These are phyloP conservation scores for Fusarium neocosmosporiellum DNA, from an alignment of 2,329 filamentous ascomycete genomes.

Conservation along the genomic window DNA sequence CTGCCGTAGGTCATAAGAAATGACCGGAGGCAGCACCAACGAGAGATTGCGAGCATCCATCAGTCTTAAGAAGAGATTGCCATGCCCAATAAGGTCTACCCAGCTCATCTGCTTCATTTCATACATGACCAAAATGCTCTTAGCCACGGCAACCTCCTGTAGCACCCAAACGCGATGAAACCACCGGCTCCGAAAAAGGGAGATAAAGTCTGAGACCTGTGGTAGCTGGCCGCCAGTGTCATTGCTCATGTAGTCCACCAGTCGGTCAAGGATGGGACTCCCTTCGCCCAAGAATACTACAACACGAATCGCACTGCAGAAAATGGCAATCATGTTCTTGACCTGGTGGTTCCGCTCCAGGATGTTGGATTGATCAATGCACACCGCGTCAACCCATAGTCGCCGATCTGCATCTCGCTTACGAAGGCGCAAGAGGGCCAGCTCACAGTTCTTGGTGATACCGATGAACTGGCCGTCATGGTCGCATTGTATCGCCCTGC, in stretches of 20 bases:
- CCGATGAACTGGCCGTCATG: neutral
- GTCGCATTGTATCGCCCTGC: neutral
- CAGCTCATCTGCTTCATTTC: neutral
- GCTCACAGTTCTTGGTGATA: neutral
- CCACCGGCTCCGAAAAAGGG: neutral
- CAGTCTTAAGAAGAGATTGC: neutral
- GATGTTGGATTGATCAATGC: neutral
- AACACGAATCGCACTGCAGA: neutral
- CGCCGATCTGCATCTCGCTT: neutral
- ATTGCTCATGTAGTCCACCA: neutral
- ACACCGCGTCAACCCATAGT: neutral
- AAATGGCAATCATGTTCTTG: neutral
- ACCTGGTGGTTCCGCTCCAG: neutral
- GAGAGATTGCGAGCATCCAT: neutral
- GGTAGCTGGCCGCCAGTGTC: neutral
- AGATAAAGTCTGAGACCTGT: neutral
- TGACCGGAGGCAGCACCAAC: neutral
- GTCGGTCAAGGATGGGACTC: neutral
- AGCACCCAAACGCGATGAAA: neutral
- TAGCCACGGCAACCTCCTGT: neutral
- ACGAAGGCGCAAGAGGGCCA: neutral
- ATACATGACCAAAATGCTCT: neutral
- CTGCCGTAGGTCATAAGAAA: neutral
- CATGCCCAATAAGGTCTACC: neutral
- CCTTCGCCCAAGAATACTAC: neutral